Conservation (phyloP, 108 stramenopile species). For the Nitzschia palea region DNA sequence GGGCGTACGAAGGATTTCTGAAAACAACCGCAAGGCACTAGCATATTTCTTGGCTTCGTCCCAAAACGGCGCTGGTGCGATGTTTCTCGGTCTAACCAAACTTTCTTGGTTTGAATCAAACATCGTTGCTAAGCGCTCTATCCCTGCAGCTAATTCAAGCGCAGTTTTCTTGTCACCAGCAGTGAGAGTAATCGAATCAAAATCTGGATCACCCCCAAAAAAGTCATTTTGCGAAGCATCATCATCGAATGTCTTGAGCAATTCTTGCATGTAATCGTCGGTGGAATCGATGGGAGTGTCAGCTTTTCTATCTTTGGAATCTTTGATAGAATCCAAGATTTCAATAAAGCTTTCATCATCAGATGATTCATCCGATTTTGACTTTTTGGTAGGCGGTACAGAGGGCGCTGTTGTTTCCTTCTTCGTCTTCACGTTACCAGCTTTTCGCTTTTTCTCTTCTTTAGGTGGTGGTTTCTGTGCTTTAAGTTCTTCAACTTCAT, state of each 20-base stretch:
- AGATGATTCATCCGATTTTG: slow-evolving; percentile 1
- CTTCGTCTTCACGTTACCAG: not conserved
- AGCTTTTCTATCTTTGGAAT: not conserved
- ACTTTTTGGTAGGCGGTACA: not conserved
- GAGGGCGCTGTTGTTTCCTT: not conserved
- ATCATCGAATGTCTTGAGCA: slow-evolving; percentile 28
- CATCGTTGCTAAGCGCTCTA: slow-evolving; percentile 37
- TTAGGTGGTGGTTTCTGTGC: slow-evolving; percentile 16
- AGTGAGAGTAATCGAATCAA: not conserved
- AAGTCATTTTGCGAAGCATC: slow-evolving; percentile 11
- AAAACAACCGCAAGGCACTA: slow-evolving; percentile 42
- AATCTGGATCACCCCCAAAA: slow-evolving; percentile 19
- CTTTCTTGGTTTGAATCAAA: slow-evolving; percentile 32
- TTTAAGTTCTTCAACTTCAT: slow-evolving; percentile 48
- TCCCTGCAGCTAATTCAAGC: slow-evolving; percentile 20
- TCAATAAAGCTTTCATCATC: slow-evolving; percentile 42
- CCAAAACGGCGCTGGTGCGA: slow-evolving; percentile 30
- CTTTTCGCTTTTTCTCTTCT: slow-evolving; percentile 19
- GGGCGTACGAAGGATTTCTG: slow-evolving; percentile 37
- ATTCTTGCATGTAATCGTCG: slow-evolving; percentile 25
- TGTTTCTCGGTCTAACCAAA: slow-evolving; percentile 20
- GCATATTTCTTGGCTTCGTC: slow-evolving; percentile 36
- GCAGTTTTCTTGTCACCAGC: slow-evolving; percentile 18
- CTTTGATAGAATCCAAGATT: slow-evolving; percentile 28
- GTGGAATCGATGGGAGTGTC: not conserved